Conservation (phyloP, 495 filamentous ascomycete genomes). For the Emericellopsis terricola region DNA sequence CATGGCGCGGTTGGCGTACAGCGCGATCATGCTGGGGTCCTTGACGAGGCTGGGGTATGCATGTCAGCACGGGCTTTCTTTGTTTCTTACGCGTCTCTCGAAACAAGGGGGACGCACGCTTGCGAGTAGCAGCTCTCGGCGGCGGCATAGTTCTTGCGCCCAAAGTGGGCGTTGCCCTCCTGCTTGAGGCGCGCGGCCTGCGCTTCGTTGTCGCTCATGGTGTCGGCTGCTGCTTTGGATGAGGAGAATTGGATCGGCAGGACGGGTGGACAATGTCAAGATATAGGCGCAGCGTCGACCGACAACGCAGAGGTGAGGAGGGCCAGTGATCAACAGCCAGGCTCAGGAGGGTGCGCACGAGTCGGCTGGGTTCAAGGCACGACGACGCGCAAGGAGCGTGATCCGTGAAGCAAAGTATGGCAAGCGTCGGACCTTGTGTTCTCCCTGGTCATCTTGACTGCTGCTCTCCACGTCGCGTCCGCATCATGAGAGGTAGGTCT, state of each 20-base stretch:
- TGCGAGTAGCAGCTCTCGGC: conserved; percentile 73
- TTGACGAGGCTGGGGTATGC: conserved; percentile 27
- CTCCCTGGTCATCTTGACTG: no score
- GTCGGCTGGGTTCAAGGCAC: no score
- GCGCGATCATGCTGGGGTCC: conserved; percentile 39
- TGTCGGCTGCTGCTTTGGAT: no score
- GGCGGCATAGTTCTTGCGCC: conserved; percentile 46
- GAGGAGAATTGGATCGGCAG: no score
- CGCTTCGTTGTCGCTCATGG: neutral
- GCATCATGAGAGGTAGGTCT: no score
- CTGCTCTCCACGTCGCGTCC: no score
- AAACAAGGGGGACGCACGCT: conserved; percentile 34
- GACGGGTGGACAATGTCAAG: no score
- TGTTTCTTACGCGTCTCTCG: neutral
- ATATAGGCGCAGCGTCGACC: no score
- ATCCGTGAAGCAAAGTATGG: no score
- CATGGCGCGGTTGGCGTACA: conserved; percentile 83
- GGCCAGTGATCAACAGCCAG: neutral
- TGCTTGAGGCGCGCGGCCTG: conserved; percentile 25
- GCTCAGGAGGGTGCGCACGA: neutral
- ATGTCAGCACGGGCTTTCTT: neutral
- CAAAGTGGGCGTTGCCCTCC: conserved; percentile 45
- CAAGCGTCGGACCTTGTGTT: no score
- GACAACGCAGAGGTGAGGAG: neutral
- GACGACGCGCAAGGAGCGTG: no score